Percentiles rank a stretch among this genome's conserved stretches.
These are phyloP conservation scores for Aspergillus pseudoterreus DNA, from an alignment of 2,329 filamentous ascomycete genomes.

Conservation along the genomic window DNA sequence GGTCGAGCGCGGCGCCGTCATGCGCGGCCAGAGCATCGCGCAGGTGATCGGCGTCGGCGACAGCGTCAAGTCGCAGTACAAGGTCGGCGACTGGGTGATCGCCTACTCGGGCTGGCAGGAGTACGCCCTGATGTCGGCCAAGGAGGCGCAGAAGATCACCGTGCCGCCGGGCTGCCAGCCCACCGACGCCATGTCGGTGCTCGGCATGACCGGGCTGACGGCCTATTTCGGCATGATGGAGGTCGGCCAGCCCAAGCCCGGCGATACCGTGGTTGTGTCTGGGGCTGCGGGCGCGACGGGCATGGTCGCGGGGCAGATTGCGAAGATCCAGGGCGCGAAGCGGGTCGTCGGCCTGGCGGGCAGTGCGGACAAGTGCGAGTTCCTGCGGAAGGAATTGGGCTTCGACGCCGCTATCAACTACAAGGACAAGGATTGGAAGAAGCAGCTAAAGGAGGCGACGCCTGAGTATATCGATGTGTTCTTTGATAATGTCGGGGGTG, in stretches of 20 bases:
- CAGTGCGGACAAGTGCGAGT: conserved; percentile 63
- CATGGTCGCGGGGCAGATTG: conserved; percentile 72
- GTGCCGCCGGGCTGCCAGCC: conserved; percentile 46
- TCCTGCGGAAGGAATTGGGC: conserved; percentile 61
- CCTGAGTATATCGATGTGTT: conserved; percentile 63
- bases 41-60: conserved; percentile 58
- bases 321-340: conserved; percentile 65
- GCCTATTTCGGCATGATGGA: conserved; percentile 72
- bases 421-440: conserved; percentile 60
- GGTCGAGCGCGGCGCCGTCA: conserved; percentile 63
- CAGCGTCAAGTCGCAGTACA: conserved; percentile 23
- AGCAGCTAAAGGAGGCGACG: conserved; percentile 59
- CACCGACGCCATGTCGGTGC: conserved; percentile 60
- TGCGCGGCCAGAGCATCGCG: conserved; percentile 62
- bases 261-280: conserved; percentile 73
- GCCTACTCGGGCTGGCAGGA: conserved; percentile 63
- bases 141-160: conserved; percentile 44
- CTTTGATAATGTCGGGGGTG: conserved; percentile 71
- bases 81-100: conserved; percentile 47
- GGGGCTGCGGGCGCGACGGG: conserved; percentile 77
- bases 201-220: conserved; percentile 67
- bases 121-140: conserved; percentile 56
- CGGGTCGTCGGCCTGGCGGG: conserved; percentile 64
- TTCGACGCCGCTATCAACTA: conserved; percentile 68
- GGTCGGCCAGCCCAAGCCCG: conserved; percentile 63